Percentiles rank a stretch among this genome's conserved stretches.
Conservation (phyloP, 2,329 filamentous ascomycete species). For the Verticillium nonalfalfae region DNA sequence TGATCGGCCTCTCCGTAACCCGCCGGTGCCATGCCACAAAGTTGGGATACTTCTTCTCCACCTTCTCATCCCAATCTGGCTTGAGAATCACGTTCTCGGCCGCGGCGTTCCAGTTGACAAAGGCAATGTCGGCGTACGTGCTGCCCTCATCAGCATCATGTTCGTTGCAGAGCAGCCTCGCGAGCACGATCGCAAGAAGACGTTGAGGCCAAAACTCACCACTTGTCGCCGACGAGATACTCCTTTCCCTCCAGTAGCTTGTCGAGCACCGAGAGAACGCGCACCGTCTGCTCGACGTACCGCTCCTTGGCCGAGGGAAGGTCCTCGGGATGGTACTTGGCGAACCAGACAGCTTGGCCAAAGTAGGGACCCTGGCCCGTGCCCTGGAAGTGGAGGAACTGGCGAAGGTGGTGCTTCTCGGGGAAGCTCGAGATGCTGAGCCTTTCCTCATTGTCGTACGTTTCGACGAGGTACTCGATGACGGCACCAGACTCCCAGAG, state of each 20-base stretch:
- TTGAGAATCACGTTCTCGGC: slow-evolving; percentile 4
- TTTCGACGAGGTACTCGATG: slow-evolving; percentile 22
- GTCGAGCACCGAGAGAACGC: slow-evolving; percentile 23
- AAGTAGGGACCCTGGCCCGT: slow-evolving; percentile 31
- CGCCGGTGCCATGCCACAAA: slow-evolving; percentile 26
- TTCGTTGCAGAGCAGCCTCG: too few relatives aligned
- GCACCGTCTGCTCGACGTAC: slow-evolving; percentile 20
- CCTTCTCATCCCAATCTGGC: slow-evolving; percentile 13
- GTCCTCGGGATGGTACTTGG: slow-evolving; percentile 16
- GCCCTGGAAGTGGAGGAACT: slow-evolving; percentile 5
- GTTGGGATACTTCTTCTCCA: slow-evolving; percentile 26
- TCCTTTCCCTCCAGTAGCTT: slow-evolving; percentile 23
- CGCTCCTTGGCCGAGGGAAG: slow-evolving; percentile 21
- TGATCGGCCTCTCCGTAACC: slow-evolving; percentile 20
- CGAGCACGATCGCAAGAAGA: too few relatives aligned
- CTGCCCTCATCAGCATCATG: neutral
- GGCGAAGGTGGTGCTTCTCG: slow-evolving; percentile 18
- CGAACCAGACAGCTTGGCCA: slow-evolving; percentile 32
- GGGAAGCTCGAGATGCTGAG: slow-evolving; percentile 15
- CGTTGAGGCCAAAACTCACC: slow-evolving; percentile 13
- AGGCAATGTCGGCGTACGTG: slow-evolving; percentile 25
- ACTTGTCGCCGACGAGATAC: slow-evolving; percentile 26
- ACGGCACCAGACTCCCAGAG: slow-evolving; percentile 23
- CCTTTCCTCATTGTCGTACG: slow-evolving; percentile 19
- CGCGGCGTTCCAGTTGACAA: slow-evolving; percentile 19